Evolutionary conservation across 805 yeast genomes (phyloP).

Genomic region (Starmerella tilneyi): DNA sequence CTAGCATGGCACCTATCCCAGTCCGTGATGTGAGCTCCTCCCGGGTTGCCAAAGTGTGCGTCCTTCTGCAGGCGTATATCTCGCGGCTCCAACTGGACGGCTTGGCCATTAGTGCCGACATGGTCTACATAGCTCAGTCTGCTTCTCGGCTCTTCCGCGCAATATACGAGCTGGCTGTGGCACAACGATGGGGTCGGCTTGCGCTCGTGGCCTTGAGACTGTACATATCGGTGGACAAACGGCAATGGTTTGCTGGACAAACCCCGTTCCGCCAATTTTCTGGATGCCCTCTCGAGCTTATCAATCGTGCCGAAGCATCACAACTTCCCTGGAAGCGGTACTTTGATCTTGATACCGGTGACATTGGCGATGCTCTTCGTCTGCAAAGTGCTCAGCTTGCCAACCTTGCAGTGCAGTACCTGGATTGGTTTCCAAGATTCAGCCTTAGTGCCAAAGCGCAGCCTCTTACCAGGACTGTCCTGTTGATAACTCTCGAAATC

Average conservation of each 20-base stretch:
- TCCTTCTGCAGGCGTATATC: conserved; percentile 77
- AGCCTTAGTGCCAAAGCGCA: conserved; percentile 50
- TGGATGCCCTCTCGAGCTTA: conserved; percentile 57
- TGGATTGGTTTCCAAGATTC: conserved; percentile 66
- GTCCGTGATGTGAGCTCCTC: conserved; percentile 61
- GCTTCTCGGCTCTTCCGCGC: conserved; percentile 86
- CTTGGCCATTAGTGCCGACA: conserved; percentile 83
- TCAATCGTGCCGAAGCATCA: conserved; percentile 66
- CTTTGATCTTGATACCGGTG: conserved; percentile 55
- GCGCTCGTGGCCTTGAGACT: conserved; percentile 50
- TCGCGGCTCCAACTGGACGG: conserved; percentile 70
- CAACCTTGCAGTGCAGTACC: conserved; percentile 39
- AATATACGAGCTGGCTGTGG: conserved; percentile 62
- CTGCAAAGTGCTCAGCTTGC: conserved; percentile 63
- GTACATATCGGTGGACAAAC: conserved; percentile 67
- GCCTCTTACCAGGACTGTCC: conserved; percentile 63
- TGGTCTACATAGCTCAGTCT: conserved; percentile 85
- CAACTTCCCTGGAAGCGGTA: conserved; percentile 76
- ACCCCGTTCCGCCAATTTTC: conserved; percentile 81
- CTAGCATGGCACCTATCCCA: conserved; percentile 77
- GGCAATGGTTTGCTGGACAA: conserved; percentile 68
- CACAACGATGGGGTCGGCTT: conserved; percentile 60
- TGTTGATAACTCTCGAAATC: conserved; percentile 57
- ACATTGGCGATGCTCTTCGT: conserved; percentile 57
- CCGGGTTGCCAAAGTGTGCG: conserved; percentile 65